Conservation (phyloP, 306 rosid species). For the Nissolia schottii region DNA sequence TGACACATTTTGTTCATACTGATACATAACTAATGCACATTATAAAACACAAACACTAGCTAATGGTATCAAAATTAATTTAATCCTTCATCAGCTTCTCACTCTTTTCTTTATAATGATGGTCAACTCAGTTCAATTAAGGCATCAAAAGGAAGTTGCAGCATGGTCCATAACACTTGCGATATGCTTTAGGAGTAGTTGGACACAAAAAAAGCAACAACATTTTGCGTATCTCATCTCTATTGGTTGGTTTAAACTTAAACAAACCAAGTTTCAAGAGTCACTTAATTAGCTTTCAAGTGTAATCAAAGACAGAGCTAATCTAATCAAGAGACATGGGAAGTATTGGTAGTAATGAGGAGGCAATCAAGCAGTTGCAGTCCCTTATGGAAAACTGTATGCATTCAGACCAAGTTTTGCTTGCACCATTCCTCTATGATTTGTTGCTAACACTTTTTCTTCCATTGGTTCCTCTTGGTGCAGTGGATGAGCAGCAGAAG, state of each 20-base stretch:
- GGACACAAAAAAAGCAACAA: background rate
- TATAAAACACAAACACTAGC: no score
- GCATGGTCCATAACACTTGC: background rate
- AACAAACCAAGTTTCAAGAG: no score
- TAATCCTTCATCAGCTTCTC: no score
- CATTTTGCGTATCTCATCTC: background rate
- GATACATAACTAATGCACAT: no score
- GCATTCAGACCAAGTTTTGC: background rate
- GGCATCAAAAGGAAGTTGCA: background rate
- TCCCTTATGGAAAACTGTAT: constrained; percentile 67
- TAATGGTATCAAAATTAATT: no score
- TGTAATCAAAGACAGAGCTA: background rate
- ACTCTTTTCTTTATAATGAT: background rate
- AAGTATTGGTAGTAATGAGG: constrained; percentile 50
- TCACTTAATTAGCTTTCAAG: no score
- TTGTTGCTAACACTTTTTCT: background rate
- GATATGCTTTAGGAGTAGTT: background rate
- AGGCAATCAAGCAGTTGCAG: constrained; percentile 71
- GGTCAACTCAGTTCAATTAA: background rate
- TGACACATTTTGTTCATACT: no score
- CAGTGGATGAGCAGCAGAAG: constrained; percentile 74
- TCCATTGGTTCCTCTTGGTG: background rate
- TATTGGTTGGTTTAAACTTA: background rate
- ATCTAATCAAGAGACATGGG: constrained; percentile 46
- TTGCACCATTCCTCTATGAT: constrained; percentile 27